phyloP scores from a whole-genome alignment of 2,329 filamentous ascomycete genomes.

The Aspergillus pseudonomiae region DNA sequence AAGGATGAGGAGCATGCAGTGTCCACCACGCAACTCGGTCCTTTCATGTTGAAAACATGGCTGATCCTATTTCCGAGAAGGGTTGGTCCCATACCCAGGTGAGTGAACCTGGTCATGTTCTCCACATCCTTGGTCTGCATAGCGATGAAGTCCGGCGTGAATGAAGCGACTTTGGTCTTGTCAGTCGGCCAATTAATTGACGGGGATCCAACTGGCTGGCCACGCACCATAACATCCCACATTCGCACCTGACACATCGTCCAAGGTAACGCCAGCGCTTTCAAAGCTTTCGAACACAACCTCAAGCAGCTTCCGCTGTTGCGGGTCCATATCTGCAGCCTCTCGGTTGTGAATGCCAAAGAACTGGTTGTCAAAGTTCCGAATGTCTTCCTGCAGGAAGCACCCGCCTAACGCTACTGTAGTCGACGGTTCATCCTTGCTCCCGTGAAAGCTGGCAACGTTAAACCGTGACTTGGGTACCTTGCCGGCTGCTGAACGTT shows the following conservation, averaged over 20 bases:
- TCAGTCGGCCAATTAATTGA: too few species aligned
- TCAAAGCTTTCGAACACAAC: conserved; percentile 29
- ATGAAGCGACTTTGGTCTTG: too few species aligned
- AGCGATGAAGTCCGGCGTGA: conserved; percentile 8
- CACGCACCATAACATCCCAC: conserved; percentile 9
- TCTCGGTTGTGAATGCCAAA: conserved; percentile 29
- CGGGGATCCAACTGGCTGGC: too few species aligned
- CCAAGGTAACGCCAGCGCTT: conserved; percentile 23
- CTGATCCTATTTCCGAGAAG: conserved; percentile 30
- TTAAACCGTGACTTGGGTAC: too few species aligned
- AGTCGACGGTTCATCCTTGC: too few species aligned
- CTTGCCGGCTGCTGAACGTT: too few species aligned
- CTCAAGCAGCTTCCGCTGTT: conserved; percentile 31
- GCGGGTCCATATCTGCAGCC: conserved; percentile 28
- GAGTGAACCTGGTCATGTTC: too few species aligned
- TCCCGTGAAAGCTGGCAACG: too few species aligned
- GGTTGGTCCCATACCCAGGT: background rate
- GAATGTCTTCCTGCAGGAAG: conserved; percentile 2
- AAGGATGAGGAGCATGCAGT: conserved; percentile 45
- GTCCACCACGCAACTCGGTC: conserved; percentile 33
- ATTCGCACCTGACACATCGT: conserved; percentile 19
- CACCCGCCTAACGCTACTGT: background rate
- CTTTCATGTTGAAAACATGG: conserved; percentile 42
- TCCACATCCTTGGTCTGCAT: conserved; percentile 8
- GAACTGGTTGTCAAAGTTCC: conserved; percentile 26